Percentiles rank a stretch among this genome's conserved stretches.
These are phyloP conservation scores for Boehmeria nivea DNA, from an alignment of 306 rosid species.

Conservation along the genomic window DNA sequence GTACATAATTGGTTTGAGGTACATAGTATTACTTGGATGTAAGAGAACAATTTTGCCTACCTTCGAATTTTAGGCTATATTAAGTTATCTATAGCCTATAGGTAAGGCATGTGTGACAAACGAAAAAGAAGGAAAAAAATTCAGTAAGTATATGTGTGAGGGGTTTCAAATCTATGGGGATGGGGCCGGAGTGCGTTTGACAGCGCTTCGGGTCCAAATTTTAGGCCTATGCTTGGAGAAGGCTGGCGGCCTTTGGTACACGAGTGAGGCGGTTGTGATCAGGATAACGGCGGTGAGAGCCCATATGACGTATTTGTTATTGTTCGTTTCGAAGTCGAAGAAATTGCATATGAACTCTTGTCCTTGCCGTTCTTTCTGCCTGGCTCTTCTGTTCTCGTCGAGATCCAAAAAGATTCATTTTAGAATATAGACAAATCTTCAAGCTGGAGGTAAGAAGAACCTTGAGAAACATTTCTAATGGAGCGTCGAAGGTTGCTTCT, in stretches of 20 bases:
- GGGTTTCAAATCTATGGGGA: background rate
- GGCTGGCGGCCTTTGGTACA: conserved; percentile 54
- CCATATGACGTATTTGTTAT: conserved; percentile 63
- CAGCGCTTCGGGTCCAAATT: conserved; percentile 46
- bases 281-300: conserved; percentile 83
- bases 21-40: no score
- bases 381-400: conserved; percentile 69
- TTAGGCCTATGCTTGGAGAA: conserved; percentile 61
- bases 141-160: background rate
- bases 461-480: conserved; percentile 90
- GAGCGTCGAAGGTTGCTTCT: conserved; percentile 69
- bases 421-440: background rate
- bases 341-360: conserved; percentile 50
- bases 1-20: no score
- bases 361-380: conserved; percentile 65
- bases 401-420: conserved; percentile 10
- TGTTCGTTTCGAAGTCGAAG: conserved; percentile 47
- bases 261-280: conserved; percentile 56
- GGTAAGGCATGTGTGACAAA: no score
- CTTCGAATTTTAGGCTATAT: no score
- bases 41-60: no score
- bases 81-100: no score
- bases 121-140: background rate
- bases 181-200: conserved; percentile 5
- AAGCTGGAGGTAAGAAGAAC: conserved; percentile 27